Conservation (phyloP, 164 flowering plant species). For the Magnolia sinica region DNA sequence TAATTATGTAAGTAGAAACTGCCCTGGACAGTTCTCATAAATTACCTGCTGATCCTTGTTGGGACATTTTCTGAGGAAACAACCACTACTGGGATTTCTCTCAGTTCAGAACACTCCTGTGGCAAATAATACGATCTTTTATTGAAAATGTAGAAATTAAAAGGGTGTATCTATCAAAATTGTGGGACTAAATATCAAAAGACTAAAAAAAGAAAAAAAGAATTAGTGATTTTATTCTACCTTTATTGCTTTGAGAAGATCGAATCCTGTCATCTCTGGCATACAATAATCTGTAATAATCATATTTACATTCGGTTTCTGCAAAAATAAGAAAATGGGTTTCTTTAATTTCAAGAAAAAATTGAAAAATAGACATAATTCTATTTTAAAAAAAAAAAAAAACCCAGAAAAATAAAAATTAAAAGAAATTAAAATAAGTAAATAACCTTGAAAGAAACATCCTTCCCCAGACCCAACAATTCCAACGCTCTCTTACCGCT, state of each 20-base stretch:
- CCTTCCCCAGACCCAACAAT: conserved; percentile 17
- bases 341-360: background rate
- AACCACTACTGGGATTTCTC: conserved; percentile 70
- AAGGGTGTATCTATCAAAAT: background rate
- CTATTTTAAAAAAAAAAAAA: background rate
- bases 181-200: background rate
- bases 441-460: conserved; percentile 9
- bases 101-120: conserved; percentile 55
- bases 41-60: conserved; percentile 55
- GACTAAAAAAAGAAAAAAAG: background rate
- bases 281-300: conserved; percentile 80
- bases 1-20: too few species aligned
- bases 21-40: background rate
- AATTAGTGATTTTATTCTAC: conserved; percentile 18
- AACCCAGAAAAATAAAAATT: background rate
- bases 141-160: background rate
- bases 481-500: conserved; percentile 25
- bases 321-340: conserved; percentile 8
- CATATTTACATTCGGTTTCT: conserved; percentile 55
- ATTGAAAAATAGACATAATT: background rate
- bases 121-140: background rate
- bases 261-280: conserved; percentile 90
- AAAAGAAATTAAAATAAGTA: background rate
- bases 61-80: conserved; percentile 78
- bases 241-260: conserved; percentile 74